Percentiles rank a stretch among this genome's conserved stretches.
Evolutionary conservation across 352 stramenopile species (phyloP).

Genomic region (Pythium sp.): DNA sequence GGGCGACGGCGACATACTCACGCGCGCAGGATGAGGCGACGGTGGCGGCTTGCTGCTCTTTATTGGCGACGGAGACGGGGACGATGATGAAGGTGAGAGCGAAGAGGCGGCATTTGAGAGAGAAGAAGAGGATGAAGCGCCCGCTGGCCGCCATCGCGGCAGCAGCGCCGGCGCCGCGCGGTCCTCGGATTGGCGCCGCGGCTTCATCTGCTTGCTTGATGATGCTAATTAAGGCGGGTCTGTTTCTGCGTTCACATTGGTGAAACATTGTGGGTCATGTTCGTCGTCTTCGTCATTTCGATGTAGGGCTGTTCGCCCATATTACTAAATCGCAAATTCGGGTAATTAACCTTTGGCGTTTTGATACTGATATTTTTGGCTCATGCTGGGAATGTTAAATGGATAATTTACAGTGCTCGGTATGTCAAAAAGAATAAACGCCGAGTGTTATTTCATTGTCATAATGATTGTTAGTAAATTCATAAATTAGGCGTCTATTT

Average conservation of each 20-base stretch:
- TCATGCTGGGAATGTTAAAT: too few relatives aligned
- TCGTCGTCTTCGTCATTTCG: background rate
- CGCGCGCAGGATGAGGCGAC: background rate
- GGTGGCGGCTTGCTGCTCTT: conserved; percentile 6
- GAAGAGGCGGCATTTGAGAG: background rate
- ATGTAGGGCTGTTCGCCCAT: background rate
- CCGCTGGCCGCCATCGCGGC: conserved; percentile 9
- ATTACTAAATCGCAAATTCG: background rate
- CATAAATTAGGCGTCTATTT: too few relatives aligned
- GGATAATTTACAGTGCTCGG: too few relatives aligned
- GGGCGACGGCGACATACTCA: conserved; percentile 3
- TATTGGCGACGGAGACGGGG: too few relatives aligned
- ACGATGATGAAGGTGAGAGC: background rate
- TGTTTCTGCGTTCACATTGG: too few relatives aligned
- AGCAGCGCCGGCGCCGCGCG: conserved; percentile 2
- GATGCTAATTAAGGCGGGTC: background rate
- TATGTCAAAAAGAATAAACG: too few relatives aligned
- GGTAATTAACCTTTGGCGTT: background rate
- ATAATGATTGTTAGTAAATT: too few relatives aligned
- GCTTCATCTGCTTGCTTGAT: background rate
- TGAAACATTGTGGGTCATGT: too few relatives aligned
- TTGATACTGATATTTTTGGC: too few relatives aligned
- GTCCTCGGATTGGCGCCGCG: conserved; percentile 3
- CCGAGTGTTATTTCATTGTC: too few relatives aligned
- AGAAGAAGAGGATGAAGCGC: background rate